Base-by-base conservation (phyloP, 2,329 filamentous ascomycete species). In the Exophiala bonariae region DNA sequence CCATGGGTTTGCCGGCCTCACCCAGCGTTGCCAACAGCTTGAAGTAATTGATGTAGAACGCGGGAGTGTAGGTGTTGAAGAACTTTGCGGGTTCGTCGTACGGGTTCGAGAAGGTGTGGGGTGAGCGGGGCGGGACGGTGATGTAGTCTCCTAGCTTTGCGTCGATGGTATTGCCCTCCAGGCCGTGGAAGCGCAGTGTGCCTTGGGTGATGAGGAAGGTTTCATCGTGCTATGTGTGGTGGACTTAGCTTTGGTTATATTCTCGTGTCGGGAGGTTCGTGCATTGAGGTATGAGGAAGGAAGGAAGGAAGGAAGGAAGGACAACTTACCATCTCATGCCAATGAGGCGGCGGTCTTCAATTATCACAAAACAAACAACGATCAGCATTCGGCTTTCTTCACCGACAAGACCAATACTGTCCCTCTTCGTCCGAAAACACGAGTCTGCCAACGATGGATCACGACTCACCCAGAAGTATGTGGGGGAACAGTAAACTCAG, bases 161-260 rank as follows among this genome's bases (percentile, higher is more conserved):
- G 32, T 56, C 56, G 39, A 59, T 50, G 32, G 52, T 59, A 18
- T 42, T 26, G 16, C 55, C 56, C 34, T 56, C 44, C 10, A 59
- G 41, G 14, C 45, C 56, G 41, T 59, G 56, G 48, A 59, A 59
- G n/a, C 54, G 56, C 11, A 57, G 36, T 16, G 52, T 55, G 4
- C 56, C 56, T 48, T 59, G 47, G 9, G 72, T 77, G n/a, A 79
- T 68, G 34, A 79, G 70, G 64, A 81, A 81, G 6, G 75, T 79
- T 64, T 78, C 72, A 54, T 82, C 77, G 63, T 82, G 75, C 77
- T 79, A 73, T 56, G 80, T 75, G 73, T 73, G 80, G 60, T 78
- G 74, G 1, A 36, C n/a, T n/a, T n/a, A n/a, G 19, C 13, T 17
- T 10, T n/a, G n/a, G n/a, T n/a, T n/a, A n/a, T n/a, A n/a, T n/a